Conservation (phyloP, 2,329 filamentous ascomycete species). For the Lachnellula hyalina region DNA sequence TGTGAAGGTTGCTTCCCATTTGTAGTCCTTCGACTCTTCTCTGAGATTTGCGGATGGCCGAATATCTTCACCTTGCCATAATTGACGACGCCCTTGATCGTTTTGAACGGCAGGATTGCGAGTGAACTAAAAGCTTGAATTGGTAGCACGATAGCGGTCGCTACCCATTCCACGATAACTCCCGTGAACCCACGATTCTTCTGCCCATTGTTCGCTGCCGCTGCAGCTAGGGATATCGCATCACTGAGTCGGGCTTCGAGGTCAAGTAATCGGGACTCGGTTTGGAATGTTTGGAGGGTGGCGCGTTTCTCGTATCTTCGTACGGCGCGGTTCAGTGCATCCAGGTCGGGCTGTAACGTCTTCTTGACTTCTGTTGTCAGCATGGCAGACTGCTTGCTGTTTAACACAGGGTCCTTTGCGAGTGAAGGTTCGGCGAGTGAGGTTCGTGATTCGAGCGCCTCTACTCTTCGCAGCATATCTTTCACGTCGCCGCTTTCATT, state of each 20-base stretch:
- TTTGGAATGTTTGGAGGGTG: conserved; percentile 67
- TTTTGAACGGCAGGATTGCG: conserved; percentile 25
- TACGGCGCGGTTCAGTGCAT: conserved; percentile 82
- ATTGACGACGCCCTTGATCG: conserved; percentile 13
- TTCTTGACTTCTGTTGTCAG: conserved; percentile 54
- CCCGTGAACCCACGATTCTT: conserved; percentile 17
- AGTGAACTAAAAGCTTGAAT: conserved; percentile 23
- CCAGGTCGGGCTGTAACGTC: conserved; percentile 72
- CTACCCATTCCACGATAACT: conserved; percentile 26
- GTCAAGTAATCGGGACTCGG: conserved; percentile 66
- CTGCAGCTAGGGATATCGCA: conserved; percentile 73
- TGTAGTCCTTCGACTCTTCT: conserved; percentile 12
- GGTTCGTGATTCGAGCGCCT: conserved; percentile 60
- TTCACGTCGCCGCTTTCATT: conserved; percentile 38
- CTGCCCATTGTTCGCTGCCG: conserved; percentile 48
- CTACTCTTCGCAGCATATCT: conserved; percentile 60
- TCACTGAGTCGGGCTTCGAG: conserved; percentile 70
- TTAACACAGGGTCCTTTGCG: conserved; percentile 31
- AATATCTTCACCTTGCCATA: conserved; percentile 17
- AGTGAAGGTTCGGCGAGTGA: conserved; percentile 33
- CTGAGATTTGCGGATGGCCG: conserved; percentile 6
- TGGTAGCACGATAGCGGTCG: conserved; percentile 24
- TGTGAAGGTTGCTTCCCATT: conserved; percentile 19
- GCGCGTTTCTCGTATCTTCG: conserved; percentile 88
- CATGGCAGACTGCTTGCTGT: conserved; percentile 37